Evolutionary conservation across 2,329 filamentous ascomycete species (phyloP).

Genomic region (Emmonsiellopsis sp.): DNA sequence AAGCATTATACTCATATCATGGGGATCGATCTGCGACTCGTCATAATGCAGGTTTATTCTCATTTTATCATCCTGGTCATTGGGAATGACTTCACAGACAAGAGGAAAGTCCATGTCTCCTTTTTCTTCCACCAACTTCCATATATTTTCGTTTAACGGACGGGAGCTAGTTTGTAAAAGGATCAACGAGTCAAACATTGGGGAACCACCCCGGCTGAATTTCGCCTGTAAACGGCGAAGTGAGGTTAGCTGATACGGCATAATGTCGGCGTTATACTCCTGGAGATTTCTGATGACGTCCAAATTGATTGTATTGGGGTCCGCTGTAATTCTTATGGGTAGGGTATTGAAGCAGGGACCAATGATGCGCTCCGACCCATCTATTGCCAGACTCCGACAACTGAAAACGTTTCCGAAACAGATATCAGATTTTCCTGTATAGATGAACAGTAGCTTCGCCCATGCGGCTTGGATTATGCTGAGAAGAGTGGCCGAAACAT

Average conservation of each 20-base stretch:
- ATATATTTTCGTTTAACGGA: conserved; percentile 38
- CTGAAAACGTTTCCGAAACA: conserved; percentile 84
- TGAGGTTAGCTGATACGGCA: conserved; percentile 65
- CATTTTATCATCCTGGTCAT: conserved; percentile 43
- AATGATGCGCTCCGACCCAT: conserved; percentile 61
- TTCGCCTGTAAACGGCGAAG: conserved; percentile 59
- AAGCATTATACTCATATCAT: conserved; percentile 17
- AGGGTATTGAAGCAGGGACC: conserved; percentile 90
- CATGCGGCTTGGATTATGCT: conserved; percentile 64
- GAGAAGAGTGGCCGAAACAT: conserved; percentile 52
- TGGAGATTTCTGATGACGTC: conserved; percentile 55
- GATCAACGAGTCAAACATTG: conserved; percentile 70
- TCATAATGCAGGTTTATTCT: conserved; percentile 55
- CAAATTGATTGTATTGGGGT: conserved; percentile 39
- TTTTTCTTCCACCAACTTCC: conserved; percentile 41
- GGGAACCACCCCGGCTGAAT: conserved; percentile 35
- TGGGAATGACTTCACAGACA: conserved; percentile 64
- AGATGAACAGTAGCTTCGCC: conserved; percentile 52
- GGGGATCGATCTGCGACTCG: conserved; percentile 14
- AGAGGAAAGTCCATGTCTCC: conserved; percentile 58
- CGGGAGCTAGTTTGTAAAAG: conserved; percentile 59
- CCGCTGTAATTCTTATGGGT: conserved; percentile 54
- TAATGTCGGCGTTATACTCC: conserved; percentile 48
- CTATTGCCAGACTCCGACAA: conserved; percentile 59
- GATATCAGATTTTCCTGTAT: conserved; percentile 52